Percentiles rank a stretch among this genome's conserved stretches.
Conservation (phyloP, 257 asterid genomes). For the Leptodermis oblonga region DNA sequence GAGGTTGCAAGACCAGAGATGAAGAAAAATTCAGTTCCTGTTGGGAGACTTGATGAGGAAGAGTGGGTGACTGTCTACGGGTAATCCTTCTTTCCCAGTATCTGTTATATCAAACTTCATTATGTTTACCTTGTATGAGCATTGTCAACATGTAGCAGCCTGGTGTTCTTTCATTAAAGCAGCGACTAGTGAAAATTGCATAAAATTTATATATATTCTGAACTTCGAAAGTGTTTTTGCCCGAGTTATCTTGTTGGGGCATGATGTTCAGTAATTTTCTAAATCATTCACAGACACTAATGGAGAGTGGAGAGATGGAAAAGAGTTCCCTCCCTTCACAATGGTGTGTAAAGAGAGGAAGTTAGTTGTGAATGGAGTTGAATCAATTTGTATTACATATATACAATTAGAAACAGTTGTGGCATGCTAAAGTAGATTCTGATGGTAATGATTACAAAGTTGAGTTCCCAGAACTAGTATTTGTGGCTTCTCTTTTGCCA, state of each 20-base stretch:
- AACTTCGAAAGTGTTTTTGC: neutral
- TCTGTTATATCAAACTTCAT: neutral
- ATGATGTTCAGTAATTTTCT: neutral
- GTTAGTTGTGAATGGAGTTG: neutral
- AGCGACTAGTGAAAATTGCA: neutral
- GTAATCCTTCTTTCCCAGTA: conserved; percentile 32
- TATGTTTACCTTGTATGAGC: neutral
- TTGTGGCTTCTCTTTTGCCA: neutral
- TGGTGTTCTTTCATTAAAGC: neutral
- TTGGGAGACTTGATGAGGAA: conserved; percentile 73
- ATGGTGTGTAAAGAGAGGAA: neutral
- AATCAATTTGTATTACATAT: neutral
- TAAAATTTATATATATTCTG: neutral
- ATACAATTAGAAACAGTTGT: neutral
- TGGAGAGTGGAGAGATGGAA: neutral
- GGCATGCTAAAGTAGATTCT: neutral
- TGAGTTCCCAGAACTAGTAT: neutral
- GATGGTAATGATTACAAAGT: neutral
- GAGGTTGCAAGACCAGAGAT: conserved; percentile 97
- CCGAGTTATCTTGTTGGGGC: neutral
- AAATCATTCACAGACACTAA: neutral
- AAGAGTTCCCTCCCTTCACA: neutral
- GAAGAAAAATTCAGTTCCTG: conserved; percentile 55
- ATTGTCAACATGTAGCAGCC: neutral
- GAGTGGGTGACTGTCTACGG: conserved; percentile 99